phyloP scores from a whole-genome alignment of 1,284 basidiomycete genomes.

The Cryptococcus neoformans region DNA sequence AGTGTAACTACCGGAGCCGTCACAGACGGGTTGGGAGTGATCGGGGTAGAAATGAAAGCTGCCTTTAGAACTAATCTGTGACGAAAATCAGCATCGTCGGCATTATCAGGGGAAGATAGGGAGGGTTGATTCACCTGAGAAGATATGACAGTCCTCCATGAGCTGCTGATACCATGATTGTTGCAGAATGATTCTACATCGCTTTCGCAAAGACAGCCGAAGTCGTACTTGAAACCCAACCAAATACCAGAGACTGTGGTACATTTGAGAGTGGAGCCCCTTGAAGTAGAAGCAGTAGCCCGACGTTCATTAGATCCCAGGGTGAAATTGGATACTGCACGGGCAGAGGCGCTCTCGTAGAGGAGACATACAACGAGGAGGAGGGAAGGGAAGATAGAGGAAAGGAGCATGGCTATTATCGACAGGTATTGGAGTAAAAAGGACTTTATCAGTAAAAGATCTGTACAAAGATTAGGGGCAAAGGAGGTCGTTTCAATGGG shows the following conservation, averaged over 20 bases:
- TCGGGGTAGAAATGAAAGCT: constrained; percentile 19
- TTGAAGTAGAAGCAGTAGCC: not conserved
- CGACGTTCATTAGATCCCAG: not conserved
- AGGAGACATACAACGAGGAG: constrained; percentile 10
- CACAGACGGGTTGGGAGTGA: constrained; percentile 34
- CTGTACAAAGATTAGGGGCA: too few relatives aligned
- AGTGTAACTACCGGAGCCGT: constrained; percentile 29
- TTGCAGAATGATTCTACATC: constrained; percentile 29
- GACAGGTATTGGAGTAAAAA: too few relatives aligned
- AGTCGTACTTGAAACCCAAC: constrained; percentile 21
- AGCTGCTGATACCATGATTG: constrained; percentile 20
- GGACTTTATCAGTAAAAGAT: too few relatives aligned
- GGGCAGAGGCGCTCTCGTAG: constrained; percentile 4
- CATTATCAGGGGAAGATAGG: not conserved
- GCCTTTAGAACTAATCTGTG: constrained; percentile 13
- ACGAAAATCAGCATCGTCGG: not conserved
- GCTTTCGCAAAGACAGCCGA: constrained; percentile 33
- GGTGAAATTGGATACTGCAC: constrained; percentile 15
- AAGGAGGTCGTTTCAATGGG: too few relatives aligned
- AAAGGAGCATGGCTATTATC: not conserved
- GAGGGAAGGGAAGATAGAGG: not conserved
- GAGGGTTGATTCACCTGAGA: constrained; percentile 19
- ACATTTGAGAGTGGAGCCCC: constrained; percentile 16
- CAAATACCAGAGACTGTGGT: constrained; percentile 18
- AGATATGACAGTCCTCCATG: constrained; percentile 18